Conservation (phyloP, 1,284 basidiomycete genomes). For the Ustilago nuda region DNA sequence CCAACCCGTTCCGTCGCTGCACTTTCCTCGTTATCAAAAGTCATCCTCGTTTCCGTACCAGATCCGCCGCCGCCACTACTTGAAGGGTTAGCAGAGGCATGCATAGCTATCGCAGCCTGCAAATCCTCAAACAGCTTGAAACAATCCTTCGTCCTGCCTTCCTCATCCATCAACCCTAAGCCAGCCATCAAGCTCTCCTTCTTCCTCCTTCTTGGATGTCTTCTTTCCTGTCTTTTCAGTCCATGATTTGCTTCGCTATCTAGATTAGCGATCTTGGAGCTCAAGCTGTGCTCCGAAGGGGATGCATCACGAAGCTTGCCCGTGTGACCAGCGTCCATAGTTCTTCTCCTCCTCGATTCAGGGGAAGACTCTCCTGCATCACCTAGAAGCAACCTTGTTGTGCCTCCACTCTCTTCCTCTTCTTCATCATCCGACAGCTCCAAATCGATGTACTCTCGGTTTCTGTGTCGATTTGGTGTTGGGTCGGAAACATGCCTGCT, state of each 20-base stretch:
- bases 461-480: conserved; percentile 12
- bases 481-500: conserved; percentile 28
- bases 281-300: conserved; percentile 14
- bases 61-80: conserved; percentile 12
- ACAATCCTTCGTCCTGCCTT: conserved; percentile 23
- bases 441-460: conserved; percentile 14
- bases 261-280: neutral
- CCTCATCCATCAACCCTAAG: conserved; percentile 29
- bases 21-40: conserved; percentile 11
- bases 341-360: conserved; percentile 38
- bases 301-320: conserved; percentile 30
- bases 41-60: conserved; percentile 3
- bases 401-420: conserved; percentile 9
- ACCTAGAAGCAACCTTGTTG: conserved; percentile 32
- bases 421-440: conserved; percentile 32
- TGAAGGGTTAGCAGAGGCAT: conserved; percentile 12
- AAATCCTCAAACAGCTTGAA: conserved; percentile 49
- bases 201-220: conserved; percentile 41
- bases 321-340: conserved; percentile 42
- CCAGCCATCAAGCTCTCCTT: conserved; percentile 46
- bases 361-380: conserved; percentile 42
- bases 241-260: neutral
- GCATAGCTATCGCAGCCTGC: conserved; percentile 43
- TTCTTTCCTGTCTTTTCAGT: conserved; percentile 24
- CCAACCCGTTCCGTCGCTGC: neutral